Evolutionary conservation across 176 grass and related monocot genomes (phyloP).

Genomic region (Juncus inflexus): DNA sequence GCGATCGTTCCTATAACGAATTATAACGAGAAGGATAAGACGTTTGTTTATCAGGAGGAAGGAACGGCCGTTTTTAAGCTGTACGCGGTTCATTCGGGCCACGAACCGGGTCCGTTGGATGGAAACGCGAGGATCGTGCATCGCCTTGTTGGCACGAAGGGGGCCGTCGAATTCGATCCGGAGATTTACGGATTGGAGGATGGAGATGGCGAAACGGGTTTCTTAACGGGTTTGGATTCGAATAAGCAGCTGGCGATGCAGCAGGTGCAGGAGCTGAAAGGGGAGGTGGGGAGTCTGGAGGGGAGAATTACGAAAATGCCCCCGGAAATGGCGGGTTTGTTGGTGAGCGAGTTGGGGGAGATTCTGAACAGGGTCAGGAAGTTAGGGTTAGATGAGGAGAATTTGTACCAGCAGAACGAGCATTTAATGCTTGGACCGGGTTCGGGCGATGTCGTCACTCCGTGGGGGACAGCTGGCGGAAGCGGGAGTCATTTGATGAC

Average conservation of each 20-base stretch:
- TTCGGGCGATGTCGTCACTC: constrained; percentile 33
- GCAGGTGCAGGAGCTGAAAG: constrained; percentile 61
- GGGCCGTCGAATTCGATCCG: constrained; percentile 70
- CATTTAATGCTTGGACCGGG: constrained; percentile 52
- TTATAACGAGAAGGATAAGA: constrained; percentile 97
- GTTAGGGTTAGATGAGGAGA: constrained; percentile 49
- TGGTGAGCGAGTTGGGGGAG: constrained; percentile 66
- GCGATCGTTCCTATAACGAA: constrained; percentile 95
- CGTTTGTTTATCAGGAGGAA: constrained; percentile 93
- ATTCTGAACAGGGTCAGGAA: constrained; percentile 70
- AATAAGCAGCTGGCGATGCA: constrained; percentile 62
- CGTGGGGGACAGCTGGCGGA: constrained; percentile 44
- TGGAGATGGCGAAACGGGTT: constrained; percentile 37
- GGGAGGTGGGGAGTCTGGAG: constrained; percentile 56
- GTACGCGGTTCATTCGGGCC: constrained; percentile 88
- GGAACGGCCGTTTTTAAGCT: constrained; percentile 93
- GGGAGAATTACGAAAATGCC: constrained; percentile 69
- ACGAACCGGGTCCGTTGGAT: constrained; percentile 92
- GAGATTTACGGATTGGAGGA: constrained; percentile 81
- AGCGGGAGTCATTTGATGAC: constrained; percentile 49
- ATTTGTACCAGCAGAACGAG: constrained; percentile 52
- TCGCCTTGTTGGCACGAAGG: constrained; percentile 85
- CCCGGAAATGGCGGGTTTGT: constrained; percentile 42
- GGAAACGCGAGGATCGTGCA: constrained; percentile 96
- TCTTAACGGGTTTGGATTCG: constrained; percentile 39